phyloP scores from a whole-genome alignment of 257 asterid species.

The Nicotiana noctiflora region DNA sequence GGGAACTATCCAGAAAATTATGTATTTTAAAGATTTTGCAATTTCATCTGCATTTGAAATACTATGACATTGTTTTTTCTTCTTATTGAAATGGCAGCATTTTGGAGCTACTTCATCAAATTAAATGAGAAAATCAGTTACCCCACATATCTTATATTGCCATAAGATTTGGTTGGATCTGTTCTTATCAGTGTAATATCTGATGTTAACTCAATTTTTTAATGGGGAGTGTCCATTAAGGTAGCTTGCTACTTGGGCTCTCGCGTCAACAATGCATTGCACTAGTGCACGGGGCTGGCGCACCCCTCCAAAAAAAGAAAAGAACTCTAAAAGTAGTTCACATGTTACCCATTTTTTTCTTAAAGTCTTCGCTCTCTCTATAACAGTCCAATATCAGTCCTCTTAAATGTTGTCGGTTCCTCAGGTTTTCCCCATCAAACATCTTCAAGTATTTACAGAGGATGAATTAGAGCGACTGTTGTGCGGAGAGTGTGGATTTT shows the following conservation, averaged over 20 bases:
- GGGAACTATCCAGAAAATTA: neutral
- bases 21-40: neutral
- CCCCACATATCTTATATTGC: neutral
- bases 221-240: no score
- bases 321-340: neutral
- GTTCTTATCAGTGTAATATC: no score
- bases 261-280: no score
- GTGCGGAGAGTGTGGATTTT: constrained; percentile 75
- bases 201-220: no score
- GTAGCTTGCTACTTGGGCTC: no score
- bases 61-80: neutral
- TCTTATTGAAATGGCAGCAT: neutral
- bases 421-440: constrained; percentile 79
- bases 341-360: neutral
- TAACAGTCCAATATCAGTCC: neutral
- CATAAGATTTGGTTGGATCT: neutral
- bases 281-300: no score
- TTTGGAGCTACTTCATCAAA: neutral
- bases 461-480: constrained; percentile 79
- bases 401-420: constrained; percentile 7
- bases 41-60: neutral
- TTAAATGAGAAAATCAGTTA: neutral
- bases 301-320: no score
- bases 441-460: constrained; percentile 72
- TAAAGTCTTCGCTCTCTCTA: neutral